These are phyloP conservation scores for Phytophthora sansomeana DNA, from an alignment of 352 stramenopile species.

Conservation along the genomic window DNA sequence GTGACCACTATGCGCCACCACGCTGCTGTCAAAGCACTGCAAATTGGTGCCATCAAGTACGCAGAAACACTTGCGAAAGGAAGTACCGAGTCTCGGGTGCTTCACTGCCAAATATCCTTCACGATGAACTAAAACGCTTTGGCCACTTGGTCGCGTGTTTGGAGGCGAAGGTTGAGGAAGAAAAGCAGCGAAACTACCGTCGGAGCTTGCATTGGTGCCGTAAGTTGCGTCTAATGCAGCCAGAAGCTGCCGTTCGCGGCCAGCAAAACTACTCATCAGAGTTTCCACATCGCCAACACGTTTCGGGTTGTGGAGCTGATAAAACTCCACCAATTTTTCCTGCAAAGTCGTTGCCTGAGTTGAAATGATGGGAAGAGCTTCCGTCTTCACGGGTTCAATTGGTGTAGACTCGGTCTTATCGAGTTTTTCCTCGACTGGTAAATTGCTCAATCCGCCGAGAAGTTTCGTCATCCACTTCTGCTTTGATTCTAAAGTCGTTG, in stretches of 20 bases:
- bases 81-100: slow-evolving; percentile 40
- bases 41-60: slow-evolving; percentile 37
- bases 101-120: slow-evolving; percentile 56
- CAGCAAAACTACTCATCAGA: slow-evolving; percentile 66
- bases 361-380: slow-evolving; percentile 4
- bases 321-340: slow-evolving; percentile 85
- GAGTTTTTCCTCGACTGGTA: slow-evolving; percentile 6
- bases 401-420: background rate
- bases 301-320: slow-evolving; percentile 90
- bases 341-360: slow-evolving; percentile 40
- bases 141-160: slow-evolving; percentile 4
- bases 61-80: slow-evolving; percentile 49
- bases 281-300: slow-evolving; percentile 88
- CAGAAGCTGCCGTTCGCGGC: slow-evolving; percentile 66
- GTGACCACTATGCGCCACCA: slow-evolving; percentile 11
- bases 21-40: slow-evolving; percentile 49
- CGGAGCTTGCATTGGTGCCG: slow-evolving; percentile 46
- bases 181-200: slow-evolving; percentile 41
- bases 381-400: background rate
- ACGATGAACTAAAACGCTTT: slow-evolving; percentile 12
- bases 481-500: slow-evolving; percentile 51
- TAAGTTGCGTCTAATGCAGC: slow-evolving; percentile 70
- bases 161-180: slow-evolving; percentile 17
- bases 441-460: slow-evolving; percentile 48
- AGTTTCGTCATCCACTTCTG: slow-evolving; percentile 67